phyloP scores from a whole-genome alignment of 805 yeast genomes.

The Wickerhamiella vanderwaltii region DNA sequence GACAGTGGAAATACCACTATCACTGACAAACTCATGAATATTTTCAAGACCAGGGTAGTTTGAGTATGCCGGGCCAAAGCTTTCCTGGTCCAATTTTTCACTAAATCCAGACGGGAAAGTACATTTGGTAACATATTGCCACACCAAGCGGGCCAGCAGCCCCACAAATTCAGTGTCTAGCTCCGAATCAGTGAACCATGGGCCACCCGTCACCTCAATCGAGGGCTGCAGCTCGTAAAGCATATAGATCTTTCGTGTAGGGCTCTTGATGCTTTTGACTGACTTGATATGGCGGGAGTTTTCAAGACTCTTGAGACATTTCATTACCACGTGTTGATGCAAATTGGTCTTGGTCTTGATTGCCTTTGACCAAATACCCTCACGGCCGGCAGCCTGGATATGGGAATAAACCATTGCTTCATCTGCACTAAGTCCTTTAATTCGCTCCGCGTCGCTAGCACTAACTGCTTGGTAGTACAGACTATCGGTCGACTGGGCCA shows the following conservation, averaged over 20 bases:
- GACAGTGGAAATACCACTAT: slow-evolving; percentile 65
- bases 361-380: slow-evolving; percentile 93
- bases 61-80: slow-evolving; percentile 46
- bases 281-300: slow-evolving; percentile 72
- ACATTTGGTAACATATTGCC: slow-evolving; percentile 70
- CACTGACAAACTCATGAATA: slow-evolving; percentile 59
- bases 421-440: slow-evolving; percentile 67
- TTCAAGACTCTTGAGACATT: slow-evolving; percentile 73
- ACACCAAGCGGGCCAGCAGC: slow-evolving; percentile 65
- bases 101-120: slow-evolving; percentile 66
- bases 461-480: slow-evolving; percentile 66
- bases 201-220: slow-evolving; percentile 95
- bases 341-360: slow-evolving; percentile 76
- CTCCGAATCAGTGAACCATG: slow-evolving; percentile 97
- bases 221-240: slow-evolving; percentile 86
- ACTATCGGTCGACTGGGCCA: slow-evolving; percentile 48
- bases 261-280: slow-evolving; percentile 78
- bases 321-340: slow-evolving; percentile 79
- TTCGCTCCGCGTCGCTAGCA: slow-evolving; percentile 59
- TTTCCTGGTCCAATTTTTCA: slow-evolving; percentile 30
- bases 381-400: slow-evolving; percentile 86
- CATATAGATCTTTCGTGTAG: slow-evolving; percentile 94
- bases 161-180: slow-evolving; percentile 89
- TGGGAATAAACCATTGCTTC: slow-evolving; percentile 85
- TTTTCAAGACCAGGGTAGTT: slow-evolving; percentile 61